Percentiles rank a stretch among this genome's conserved stretches.
These are phyloP conservation scores for Magnusiomyces fungicola DNA, from an alignment of 1,139 yeast genomes.

Conservation along the genomic window DNA sequence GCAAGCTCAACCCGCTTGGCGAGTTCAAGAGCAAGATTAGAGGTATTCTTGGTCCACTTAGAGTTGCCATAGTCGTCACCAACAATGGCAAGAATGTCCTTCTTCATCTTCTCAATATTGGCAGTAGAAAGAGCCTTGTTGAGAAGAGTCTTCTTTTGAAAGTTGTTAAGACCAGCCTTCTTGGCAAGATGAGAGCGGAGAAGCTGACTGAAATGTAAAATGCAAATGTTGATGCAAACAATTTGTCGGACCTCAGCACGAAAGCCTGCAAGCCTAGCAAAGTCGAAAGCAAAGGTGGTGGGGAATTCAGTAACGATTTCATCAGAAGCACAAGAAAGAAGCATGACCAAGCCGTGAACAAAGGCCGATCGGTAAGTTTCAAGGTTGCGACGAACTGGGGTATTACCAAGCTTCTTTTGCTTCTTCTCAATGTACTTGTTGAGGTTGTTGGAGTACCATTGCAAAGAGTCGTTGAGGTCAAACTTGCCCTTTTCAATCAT, in stretches of 20 bases:
- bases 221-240: constrained; percentile 70
- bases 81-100: constrained; percentile 68
- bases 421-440: constrained; percentile 1
- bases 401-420: not conserved
- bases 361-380: constrained; percentile 22
- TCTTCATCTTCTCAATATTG: constrained; percentile 35
- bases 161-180: constrained; percentile 17
- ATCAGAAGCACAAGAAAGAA: constrained; percentile 60
- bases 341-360: constrained; percentile 47
- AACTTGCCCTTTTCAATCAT: constrained; percentile 60
- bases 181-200: constrained; percentile 31
- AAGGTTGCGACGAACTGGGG: not conserved
- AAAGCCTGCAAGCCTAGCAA: constrained; percentile 64
- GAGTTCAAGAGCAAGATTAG: constrained; percentile 64
- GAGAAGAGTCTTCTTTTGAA: constrained; percentile 7
- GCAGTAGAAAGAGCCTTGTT: constrained; percentile 11
- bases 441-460: constrained; percentile 47
- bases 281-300: constrained; percentile 76
- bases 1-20: constrained; percentile 37
- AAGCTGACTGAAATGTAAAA: constrained; percentile 64
- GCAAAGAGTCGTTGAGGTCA: constrained; percentile 56
- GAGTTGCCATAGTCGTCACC: constrained; percentile 81
- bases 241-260: constrained; percentile 83
- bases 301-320: constrained; percentile 70
- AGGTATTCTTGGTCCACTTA: constrained; percentile 83